These are phyloP conservation scores for Fragilaria crotonensis DNA, from an alignment of 108 stramenopile species.

Conservation along the genomic window DNA sequence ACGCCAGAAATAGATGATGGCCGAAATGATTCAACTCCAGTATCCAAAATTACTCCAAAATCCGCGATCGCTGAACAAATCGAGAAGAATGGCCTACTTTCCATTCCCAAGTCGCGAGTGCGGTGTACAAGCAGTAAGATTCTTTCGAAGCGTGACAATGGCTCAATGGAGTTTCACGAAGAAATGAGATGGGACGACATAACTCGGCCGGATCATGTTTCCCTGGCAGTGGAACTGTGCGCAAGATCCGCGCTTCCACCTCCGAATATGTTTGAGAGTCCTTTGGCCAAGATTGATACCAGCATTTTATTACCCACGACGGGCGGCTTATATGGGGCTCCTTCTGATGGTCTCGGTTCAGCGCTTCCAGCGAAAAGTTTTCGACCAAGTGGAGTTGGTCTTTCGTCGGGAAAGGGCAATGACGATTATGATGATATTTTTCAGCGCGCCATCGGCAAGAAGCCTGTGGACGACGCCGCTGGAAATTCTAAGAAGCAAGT, in stretches of 20 bases:
- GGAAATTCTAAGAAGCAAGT: too few relatives aligned
- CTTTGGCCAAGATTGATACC: neutral
- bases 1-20: constrained; percentile 8
- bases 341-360: too few relatives aligned
- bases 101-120: constrained; percentile 18
- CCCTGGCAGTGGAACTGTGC: constrained; percentile 41
- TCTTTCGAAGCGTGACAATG: constrained; percentile 42
- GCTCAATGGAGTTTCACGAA: constrained; percentile 66
- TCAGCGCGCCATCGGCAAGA: too few relatives aligned
- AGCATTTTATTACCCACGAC: too few relatives aligned
- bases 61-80: constrained; percentile 7
- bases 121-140: constrained; percentile 31
- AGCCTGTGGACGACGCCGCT: too few relatives aligned
- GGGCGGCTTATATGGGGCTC: too few relatives aligned
- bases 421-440: too few relatives aligned
- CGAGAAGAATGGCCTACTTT: constrained; percentile 11
- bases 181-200: constrained; percentile 72
- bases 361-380: too few relatives aligned
- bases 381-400: too few relatives aligned
- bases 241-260: constrained; percentile 40
- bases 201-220: constrained; percentile 30
- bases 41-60: neutral
- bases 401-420: too few relatives aligned
- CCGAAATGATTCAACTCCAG: neutral
- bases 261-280: constrained; percentile 22